phyloP scores from a whole-genome alignment of 2,329 filamentous ascomycete species.

The Fragosphaeria purpurea region DNA sequence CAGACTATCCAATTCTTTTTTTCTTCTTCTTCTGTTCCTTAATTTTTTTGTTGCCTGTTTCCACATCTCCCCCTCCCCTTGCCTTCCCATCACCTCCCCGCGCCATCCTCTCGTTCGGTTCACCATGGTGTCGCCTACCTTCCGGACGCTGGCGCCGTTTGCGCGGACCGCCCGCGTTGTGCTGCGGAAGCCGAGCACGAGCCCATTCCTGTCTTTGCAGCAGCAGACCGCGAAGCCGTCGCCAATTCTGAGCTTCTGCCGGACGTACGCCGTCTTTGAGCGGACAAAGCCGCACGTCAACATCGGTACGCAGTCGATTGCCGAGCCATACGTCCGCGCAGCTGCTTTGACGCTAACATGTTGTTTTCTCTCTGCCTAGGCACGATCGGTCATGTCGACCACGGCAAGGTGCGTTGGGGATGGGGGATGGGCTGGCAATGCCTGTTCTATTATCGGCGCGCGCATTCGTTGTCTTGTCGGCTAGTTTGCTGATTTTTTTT shows the following conservation, averaged over 20 bases:
- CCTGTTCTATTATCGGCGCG: too few relatives aligned
- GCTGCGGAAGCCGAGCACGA: constrained; percentile 43
- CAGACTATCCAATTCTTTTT: constrained; percentile 8
- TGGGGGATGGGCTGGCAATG: too few relatives aligned
- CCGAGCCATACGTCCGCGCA: too few relatives aligned
- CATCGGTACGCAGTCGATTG: constrained; percentile 53
- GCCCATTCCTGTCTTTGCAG: constrained; percentile 66
- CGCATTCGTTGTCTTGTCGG: too few relatives aligned
- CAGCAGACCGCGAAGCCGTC: constrained; percentile 46
- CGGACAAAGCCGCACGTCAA: constrained; percentile 96
- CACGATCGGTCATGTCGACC: constrained; percentile 98
- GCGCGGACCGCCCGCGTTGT: constrained; percentile 72
- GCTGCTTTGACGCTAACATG: too few relatives aligned
- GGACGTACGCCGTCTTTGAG: constrained; percentile 64
- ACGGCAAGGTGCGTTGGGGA: constrained; percentile 70
- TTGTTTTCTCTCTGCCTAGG: constrained; percentile 33
- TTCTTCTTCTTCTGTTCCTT: not conserved
- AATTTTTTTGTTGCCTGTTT: not conserved
- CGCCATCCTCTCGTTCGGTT: not conserved
- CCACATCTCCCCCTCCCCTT: not conserved
- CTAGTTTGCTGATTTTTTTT: not conserved
- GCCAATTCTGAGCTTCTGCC: constrained; percentile 55
- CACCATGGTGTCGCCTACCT: constrained; percentile 65
- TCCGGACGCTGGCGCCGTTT: constrained; percentile 68
- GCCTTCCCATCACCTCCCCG: constrained; percentile 4